phyloP scores from a whole-genome alignment of 106 monocot species.

The Dendrobium officinale region DNA sequence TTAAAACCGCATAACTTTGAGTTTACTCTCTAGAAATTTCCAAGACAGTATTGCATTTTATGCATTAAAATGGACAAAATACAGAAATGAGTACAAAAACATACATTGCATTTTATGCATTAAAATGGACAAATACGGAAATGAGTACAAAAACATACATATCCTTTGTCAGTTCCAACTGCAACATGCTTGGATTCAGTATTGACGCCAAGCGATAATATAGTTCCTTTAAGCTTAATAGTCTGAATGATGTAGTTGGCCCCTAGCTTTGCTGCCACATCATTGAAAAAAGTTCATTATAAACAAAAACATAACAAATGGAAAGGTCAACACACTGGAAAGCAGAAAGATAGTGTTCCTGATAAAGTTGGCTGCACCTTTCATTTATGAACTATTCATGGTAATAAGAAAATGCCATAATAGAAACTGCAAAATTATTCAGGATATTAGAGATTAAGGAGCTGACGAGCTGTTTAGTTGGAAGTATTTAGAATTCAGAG shows the following conservation, averaged over 20 bases:
- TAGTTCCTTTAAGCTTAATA: slow-evolving; percentile 64
- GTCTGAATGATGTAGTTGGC: slow-evolving; percentile 31
- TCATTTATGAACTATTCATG: not conserved
- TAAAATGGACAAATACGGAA: not conserved
- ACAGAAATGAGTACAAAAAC: slow-evolving; percentile 9
- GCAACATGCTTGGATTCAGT: slow-evolving; percentile 51
- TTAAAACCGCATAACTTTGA: not conserved
- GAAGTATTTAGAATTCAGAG: too few species aligned
- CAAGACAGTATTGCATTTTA: not conserved
- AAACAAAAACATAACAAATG: slow-evolving; percentile 1
- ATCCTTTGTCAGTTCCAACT: slow-evolving; percentile 74
- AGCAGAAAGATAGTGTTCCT: not conserved
- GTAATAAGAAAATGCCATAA: not conserved
- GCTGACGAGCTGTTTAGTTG: too few species aligned
- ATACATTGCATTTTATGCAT: slow-evolving; percentile 29
- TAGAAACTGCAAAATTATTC: not conserved
- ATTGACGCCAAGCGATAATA: slow-evolving; percentile 41
- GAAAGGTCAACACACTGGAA: not conserved
- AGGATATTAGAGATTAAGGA: not conserved
- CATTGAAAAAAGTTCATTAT: not conserved
- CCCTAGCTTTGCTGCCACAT: slow-evolving; percentile 57
- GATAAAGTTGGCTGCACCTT: not conserved
- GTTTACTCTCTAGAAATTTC: not conserved
- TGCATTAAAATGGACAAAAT: not conserved
- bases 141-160: slow-evolving; percentile 39